Percentiles rank a stretch among this genome's conserved stretches.
Evolutionary conservation across 345 rosid genomes (phyloP).

Genomic region (Salix koriyanagi): DNA sequence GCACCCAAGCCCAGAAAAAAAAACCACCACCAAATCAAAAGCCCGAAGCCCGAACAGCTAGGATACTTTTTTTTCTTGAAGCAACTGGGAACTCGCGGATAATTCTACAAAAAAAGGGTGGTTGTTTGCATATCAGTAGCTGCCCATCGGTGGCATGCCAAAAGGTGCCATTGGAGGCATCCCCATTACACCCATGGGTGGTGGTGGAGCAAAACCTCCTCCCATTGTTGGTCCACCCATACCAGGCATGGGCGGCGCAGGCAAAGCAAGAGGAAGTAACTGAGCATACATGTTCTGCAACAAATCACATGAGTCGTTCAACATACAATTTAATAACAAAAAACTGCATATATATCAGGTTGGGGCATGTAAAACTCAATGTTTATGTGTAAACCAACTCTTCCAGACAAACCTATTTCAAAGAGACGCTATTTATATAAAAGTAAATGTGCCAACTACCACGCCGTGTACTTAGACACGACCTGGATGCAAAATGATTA

Average conservation of each 20-base stretch:
- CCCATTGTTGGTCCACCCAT: slow-evolving; percentile 28
- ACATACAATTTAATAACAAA: not conserved
- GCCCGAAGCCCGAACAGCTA: slow-evolving; percentile 12
- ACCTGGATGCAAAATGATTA: slow-evolving; percentile 16
- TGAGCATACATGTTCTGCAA: slow-evolving; percentile 31
- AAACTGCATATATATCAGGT: not conserved
- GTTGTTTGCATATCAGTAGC: slow-evolving; percentile 11
- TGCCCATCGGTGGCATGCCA: slow-evolving; percentile 31
- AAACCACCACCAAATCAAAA: slow-evolving; percentile 18
- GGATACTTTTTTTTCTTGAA: not conserved
- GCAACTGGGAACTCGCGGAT: slow-evolving; percentile 11
- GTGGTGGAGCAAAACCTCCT: slow-evolving; percentile 24
- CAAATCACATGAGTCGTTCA: not conserved
- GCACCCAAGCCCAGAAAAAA: slow-evolving; percentile 11
- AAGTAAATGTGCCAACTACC: not conserved
- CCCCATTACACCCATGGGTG: slow-evolving; percentile 27
- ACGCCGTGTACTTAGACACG: not conserved
- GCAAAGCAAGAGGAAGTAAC: slow-evolving; percentile 29
- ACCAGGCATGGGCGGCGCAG: slow-evolving; percentile 28
- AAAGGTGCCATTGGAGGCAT: slow-evolving; percentile 32
- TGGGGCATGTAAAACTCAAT: not conserved
- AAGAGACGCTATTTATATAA: too few species aligned
- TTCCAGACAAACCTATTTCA: not conserved
- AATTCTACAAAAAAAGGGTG: slow-evolving; percentile 12
- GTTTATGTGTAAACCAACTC: not conserved